Conservation (phyloP, 148 eudicot genomes). For the Rhododendron simsii region DNA sequence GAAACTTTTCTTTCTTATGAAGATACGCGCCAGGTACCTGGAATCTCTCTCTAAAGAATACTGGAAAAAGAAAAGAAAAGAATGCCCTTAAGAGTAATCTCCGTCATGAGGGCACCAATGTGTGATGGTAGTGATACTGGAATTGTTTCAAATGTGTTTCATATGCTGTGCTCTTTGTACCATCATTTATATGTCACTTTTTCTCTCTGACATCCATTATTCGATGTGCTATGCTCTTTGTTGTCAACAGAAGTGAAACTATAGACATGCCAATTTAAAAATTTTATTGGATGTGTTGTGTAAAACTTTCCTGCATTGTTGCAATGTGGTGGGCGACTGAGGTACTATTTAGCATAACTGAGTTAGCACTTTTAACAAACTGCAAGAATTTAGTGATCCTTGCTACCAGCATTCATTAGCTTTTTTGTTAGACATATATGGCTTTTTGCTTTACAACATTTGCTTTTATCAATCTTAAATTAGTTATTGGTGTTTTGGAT, state of each 20-base stretch:
- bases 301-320: background rate
- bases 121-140: background rate
- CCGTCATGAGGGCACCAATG: background rate
- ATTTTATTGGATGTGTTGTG: background rate
- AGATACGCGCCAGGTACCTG: slow-evolving; percentile 79
- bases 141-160: background rate
- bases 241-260: background rate
- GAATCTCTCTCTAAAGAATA: background rate
- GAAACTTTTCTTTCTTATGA: slow-evolving; percentile 97
- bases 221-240: background rate
- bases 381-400: background rate
- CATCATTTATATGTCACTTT: background rate
- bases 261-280: background rate
- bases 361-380: background rate
- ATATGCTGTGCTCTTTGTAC: background rate
- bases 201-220: background rate
- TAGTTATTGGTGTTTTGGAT: background rate
- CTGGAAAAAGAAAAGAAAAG: background rate
- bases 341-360: background rate
- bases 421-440: background rate
- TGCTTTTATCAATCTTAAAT: background rate
- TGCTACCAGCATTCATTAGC: background rate
- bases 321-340: background rate
- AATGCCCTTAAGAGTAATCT: background rate
- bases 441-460: background rate